phyloP scores from a whole-genome alignment of 306 rosid genomes.

The Quercus suber region DNA sequence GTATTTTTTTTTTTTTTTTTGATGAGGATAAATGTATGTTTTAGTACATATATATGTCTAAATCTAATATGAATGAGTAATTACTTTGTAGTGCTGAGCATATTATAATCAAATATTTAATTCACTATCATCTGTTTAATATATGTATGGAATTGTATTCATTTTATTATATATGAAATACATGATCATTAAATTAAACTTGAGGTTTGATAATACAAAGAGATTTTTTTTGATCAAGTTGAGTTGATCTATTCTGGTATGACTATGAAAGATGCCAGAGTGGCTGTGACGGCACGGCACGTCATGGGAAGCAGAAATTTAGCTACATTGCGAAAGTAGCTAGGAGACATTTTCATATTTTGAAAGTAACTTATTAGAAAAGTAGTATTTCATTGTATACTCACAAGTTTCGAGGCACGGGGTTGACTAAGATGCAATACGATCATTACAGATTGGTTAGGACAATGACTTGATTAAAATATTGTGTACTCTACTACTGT shows the following conservation, averaged over 20 bases:
- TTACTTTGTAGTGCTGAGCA: background rate
- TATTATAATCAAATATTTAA: background rate
- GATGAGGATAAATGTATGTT: background rate
- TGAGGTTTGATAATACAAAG: no score
- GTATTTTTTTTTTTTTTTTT: background rate
- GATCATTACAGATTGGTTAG: background rate
- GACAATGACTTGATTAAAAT: background rate
- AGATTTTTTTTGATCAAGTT: background rate
- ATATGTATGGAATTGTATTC: no score
- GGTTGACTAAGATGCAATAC: slow-evolving; percentile 40
- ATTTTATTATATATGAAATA: no score
- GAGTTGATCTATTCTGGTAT: background rate
- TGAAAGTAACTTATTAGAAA: slow-evolving; percentile 17
- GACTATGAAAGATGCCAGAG: slow-evolving; percentile 15
- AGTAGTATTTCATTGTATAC: slow-evolving; percentile 3
- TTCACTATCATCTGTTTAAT: no score
- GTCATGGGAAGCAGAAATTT: slow-evolving; percentile 36
- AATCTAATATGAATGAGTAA: background rate
- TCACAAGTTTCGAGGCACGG: slow-evolving; percentile 6
- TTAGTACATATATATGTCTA: background rate
- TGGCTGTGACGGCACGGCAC: slow-evolving; percentile 79
- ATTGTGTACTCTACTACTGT: no score
- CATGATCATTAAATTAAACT: no score
- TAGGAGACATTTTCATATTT: slow-evolving; percentile 28
- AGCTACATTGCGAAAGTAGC: background rate